Evolutionary conservation across 1,284 basidiomycete species (phyloP).

Genomic region (Papiliotrema nemorosa): DNA sequence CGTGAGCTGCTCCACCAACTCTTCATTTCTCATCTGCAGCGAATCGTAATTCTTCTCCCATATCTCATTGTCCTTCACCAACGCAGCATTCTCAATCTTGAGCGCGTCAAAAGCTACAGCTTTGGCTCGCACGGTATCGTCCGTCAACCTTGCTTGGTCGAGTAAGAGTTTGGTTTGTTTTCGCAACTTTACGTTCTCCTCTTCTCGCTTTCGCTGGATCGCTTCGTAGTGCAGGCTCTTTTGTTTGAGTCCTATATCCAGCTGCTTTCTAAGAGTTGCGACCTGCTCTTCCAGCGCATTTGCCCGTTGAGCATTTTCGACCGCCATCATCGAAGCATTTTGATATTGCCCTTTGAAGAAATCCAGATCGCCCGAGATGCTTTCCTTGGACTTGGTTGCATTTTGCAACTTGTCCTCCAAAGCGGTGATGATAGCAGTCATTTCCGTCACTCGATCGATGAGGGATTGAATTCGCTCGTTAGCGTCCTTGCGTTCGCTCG

Average conservation of each 20-base stretch:
- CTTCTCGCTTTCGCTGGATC: slow-evolving; percentile 7
- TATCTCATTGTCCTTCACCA: slow-evolving; percentile 10
- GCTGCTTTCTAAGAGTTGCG: slow-evolving; percentile 24
- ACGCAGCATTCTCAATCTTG: slow-evolving; percentile 15
- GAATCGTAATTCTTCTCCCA: neutral
- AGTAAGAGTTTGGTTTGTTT: slow-evolving; percentile 28
- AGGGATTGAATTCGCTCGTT: too few species aligned
- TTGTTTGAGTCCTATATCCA: slow-evolving; percentile 38
- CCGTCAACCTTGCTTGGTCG: slow-evolving; percentile 38
- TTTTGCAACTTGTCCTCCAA: neutral
- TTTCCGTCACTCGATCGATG: too few species aligned
- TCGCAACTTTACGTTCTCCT: slow-evolving; percentile 13
- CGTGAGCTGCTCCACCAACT: slow-evolving; percentile 25
- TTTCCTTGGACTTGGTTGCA: neutral
- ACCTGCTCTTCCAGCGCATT: slow-evolving; percentile 20
- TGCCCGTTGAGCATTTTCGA: slow-evolving; percentile 19
- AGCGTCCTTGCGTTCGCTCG: too few species aligned
- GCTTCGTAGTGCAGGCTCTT: slow-evolving; percentile 23
- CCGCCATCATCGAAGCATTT: slow-evolving; percentile 26
- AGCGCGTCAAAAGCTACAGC: slow-evolving; percentile 21
- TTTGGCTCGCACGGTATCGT: slow-evolving; percentile 33
- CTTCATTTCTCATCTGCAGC: slow-evolving; percentile 27
- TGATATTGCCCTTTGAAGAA: slow-evolving; percentile 33
- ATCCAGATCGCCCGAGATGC: too few species aligned
- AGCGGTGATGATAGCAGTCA: neutral